phyloP scores from a whole-genome alignment of 345 rosid species.

The Hirschfeldia incana region DNA sequence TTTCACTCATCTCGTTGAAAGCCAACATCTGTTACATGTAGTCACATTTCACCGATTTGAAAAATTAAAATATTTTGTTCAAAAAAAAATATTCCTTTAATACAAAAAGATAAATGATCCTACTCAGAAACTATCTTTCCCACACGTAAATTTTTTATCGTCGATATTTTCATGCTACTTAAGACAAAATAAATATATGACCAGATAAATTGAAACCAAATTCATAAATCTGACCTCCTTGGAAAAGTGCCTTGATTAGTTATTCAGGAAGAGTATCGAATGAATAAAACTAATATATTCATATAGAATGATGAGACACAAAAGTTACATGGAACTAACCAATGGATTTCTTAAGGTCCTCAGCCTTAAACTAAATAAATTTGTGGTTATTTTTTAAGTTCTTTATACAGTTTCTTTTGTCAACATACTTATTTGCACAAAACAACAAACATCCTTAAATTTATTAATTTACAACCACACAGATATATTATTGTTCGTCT shows the following conservation, averaged over 20 bases:
- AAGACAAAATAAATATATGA: conserved; percentile 6
- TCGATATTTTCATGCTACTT: conserved; percentile 7
- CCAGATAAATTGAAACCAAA: not conserved
- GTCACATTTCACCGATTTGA: not conserved
- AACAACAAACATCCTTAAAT: conserved; percentile 10
- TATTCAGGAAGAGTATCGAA: conserved; percentile 30
- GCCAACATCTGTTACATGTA: conserved; percentile 15
- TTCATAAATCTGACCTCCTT: conserved; percentile 20
- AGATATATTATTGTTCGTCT: not conserved
- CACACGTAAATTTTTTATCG: not conserved
- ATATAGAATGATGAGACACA: conserved; percentile 27
- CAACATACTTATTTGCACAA: conserved; percentile 8
- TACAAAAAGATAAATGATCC: not conserved
- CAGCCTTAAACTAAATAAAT: conserved; percentile 16
- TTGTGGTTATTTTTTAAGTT: not conserved
- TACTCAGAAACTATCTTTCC: not conserved
- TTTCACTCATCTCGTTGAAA: conserved; percentile 10
- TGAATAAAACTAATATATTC: conserved; percentile 9
- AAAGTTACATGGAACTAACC: conserved; percentile 32
- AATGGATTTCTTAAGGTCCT: conserved; percentile 32
- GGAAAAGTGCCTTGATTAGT: conserved; percentile 33
- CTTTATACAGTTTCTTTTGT: conserved; percentile 10
- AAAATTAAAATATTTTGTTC: not conserved
- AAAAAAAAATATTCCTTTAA: not conserved
- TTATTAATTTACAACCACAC: not conserved